Evolutionary conservation across 306 rosid genomes (phyloP).

Genomic region (Castanopsis chinensis): DNA sequence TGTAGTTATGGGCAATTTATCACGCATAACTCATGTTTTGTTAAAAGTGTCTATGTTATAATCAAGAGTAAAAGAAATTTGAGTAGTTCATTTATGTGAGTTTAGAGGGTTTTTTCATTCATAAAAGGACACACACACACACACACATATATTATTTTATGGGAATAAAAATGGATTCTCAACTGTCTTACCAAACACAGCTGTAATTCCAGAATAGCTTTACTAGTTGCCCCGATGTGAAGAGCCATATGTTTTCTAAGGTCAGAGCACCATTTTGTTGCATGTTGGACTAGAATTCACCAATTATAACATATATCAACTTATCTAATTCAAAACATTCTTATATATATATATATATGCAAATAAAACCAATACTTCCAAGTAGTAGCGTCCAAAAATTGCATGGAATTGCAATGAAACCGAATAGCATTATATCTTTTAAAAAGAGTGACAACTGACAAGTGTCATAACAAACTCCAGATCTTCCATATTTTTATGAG

Average conservation of each 20-base stretch:
- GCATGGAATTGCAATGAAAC: slow-evolving; percentile 1
- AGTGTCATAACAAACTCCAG: not conserved
- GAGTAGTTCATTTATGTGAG: too few relatives aligned
- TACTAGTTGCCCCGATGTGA: not conserved
- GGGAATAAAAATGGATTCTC: too few relatives aligned
- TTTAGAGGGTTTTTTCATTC: too few relatives aligned
- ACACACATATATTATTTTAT: too few relatives aligned
- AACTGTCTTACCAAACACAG: too few relatives aligned
- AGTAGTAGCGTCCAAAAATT: not conserved
- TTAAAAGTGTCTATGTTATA: too few relatives aligned
- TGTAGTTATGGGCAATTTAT: too few relatives aligned
- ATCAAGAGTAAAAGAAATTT: too few relatives aligned
- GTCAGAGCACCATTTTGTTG: not conserved
- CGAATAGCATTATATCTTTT: not conserved
- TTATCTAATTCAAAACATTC: not conserved
- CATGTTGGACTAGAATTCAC: slow-evolving; percentile 10
- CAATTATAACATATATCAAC: not conserved
- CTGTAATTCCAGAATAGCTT: not conserved
- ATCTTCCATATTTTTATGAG: not conserved
- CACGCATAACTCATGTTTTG: too few relatives aligned
- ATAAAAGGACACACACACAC: too few relatives aligned
- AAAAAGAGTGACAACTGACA: not conserved
- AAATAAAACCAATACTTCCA: not conserved
- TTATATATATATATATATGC: not conserved
- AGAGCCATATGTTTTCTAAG: not conserved